phyloP scores from a whole-genome alignment of 768 basidiomycete species.

The Mycena indigotica region DNA sequence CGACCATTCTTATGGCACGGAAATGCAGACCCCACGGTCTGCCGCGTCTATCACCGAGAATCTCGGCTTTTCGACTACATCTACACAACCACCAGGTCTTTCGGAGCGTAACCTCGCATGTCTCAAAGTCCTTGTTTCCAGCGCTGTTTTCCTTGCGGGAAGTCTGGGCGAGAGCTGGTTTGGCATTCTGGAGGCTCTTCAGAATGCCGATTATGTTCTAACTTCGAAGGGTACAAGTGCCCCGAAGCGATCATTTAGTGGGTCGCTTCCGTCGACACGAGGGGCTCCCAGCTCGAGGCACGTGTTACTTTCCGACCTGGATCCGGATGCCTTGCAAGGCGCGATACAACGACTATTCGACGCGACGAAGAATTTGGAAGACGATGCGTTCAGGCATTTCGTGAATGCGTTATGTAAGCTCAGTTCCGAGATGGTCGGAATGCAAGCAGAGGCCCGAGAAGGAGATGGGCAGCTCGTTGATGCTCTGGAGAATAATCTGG shows the following conservation, averaged over 20 bases:
- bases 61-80: constrained; percentile 55
- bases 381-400: constrained; percentile 80
- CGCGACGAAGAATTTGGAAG: constrained; percentile 79
- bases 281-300: constrained; percentile 50
- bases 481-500: constrained; percentile 37
- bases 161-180: constrained; percentile 93
- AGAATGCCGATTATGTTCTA: constrained; percentile 94
- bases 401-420: constrained; percentile 76
- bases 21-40: constrained; percentile 62
- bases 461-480: constrained; percentile 30
- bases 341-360: constrained; percentile 88
- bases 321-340: constrained; percentile 70
- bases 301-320: constrained; percentile 70
- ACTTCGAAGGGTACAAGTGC: constrained; percentile 54
- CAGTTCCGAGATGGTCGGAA: constrained; percentile 90
- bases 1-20: constrained; percentile 56
- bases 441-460: constrained; percentile 73
- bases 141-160: constrained; percentile 80
- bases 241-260: constrained; percentile 33
- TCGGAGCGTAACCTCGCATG: constrained; percentile 92
- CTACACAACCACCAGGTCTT: constrained; percentile 66
- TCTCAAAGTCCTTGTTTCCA: constrained; percentile 76
- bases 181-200: constrained; percentile 83
- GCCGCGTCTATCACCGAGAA: constrained; percentile 65
- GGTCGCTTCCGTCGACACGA: constrained; percentile 36